phyloP scores from a whole-genome alignment of 73 alveolate genomes.

The Blepharisma japonicum region DNA sequence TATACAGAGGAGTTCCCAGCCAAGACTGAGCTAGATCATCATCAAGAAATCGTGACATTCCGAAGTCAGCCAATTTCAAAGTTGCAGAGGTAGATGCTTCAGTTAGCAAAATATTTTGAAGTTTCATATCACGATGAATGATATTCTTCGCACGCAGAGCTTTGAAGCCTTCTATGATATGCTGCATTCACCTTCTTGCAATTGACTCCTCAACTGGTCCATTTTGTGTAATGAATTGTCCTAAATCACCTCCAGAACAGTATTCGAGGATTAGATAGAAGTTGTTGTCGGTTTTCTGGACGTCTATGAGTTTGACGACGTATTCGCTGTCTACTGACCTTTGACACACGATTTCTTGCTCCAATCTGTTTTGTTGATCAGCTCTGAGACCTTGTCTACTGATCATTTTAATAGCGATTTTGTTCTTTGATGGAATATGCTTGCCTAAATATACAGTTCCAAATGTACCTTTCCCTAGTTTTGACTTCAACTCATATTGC shows the following conservation, averaged over 20 bases:
- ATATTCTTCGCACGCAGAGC: slow-evolving; percentile 14
- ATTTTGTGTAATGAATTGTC: slow-evolving; percentile 33
- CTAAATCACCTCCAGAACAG: slow-evolving; percentile 76
- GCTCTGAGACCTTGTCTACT: slow-evolving; percentile 48
- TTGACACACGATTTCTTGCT: slow-evolving; percentile 68
- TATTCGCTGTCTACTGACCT: slow-evolving; percentile 64
- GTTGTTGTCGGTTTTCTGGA: slow-evolving; percentile 66
- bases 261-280: slow-evolving; percentile 74
- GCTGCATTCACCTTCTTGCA: slow-evolving; percentile 12
- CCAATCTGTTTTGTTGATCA: slow-evolving; percentile 48
- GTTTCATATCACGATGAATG: slow-evolving; percentile 26
- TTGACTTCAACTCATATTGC: slow-evolving; percentile 20
- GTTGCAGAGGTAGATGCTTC: slow-evolving; percentile 17
- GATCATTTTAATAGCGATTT: slow-evolving; percentile 73
- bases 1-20: slow-evolving; percentile 26
- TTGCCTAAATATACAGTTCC: slow-evolving; percentile 34
- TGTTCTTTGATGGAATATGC: slow-evolving; percentile 28
- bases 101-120: slow-evolving; percentile 15
- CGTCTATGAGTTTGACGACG: slow-evolving; percentile 71
- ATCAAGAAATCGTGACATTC: slow-evolving; percentile 17
- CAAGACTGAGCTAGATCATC: slow-evolving; percentile 18
- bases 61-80: slow-evolving; percentile 30
- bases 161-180: slow-evolving; percentile 12
- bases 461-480: slow-evolving; percentile 33
- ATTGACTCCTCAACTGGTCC: slow-evolving; percentile 16